phyloP scores from a whole-genome alignment of 345 rosid genomes.

The Carallia brachiata region DNA sequence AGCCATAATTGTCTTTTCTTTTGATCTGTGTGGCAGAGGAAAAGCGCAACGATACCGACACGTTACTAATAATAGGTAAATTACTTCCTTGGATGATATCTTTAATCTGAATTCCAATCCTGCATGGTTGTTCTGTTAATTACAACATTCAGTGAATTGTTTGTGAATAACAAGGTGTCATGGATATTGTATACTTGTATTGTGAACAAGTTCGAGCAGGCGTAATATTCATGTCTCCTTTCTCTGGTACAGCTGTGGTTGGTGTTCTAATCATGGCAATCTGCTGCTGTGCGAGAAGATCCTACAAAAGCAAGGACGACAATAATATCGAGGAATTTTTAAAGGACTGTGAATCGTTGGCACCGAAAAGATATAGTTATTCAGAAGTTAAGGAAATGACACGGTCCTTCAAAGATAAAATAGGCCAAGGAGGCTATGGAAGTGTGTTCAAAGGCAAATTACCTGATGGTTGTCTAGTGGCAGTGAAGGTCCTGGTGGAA shows the following conservation, averaged over 20 bases:
- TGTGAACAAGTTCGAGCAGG: too few species aligned
- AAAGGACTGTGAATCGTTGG: neutral
- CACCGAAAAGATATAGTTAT: conserved; percentile 7
- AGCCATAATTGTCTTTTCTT: too few species aligned
- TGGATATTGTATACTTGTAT: too few species aligned
- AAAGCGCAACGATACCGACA: too few species aligned
- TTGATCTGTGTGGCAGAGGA: too few species aligned
- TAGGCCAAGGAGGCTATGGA: conserved; percentile 15
- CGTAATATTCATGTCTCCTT: neutral
- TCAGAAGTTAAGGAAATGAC: conserved; percentile 16
- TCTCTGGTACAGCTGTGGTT: neutral
- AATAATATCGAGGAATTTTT: neutral
- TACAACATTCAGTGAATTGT: too few species aligned
- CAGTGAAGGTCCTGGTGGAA: conserved; percentile 11
- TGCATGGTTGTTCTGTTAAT: too few species aligned
- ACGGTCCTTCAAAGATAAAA: neutral
- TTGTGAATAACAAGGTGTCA: too few species aligned
- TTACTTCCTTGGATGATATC: too few species aligned
- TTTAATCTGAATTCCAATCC: too few species aligned
- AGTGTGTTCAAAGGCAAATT: conserved; percentile 17
- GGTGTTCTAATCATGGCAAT: neutral
- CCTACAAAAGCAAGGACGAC: neutral
- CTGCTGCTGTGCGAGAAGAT: neutral
- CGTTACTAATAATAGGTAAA: too few species aligned
- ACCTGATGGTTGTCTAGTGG: conserved; percentile 11